These are phyloP conservation scores for Actinomucor elegans DNA, from an alignment of 371 early-diverging fungal genomes.

Conservation along the genomic window DNA sequence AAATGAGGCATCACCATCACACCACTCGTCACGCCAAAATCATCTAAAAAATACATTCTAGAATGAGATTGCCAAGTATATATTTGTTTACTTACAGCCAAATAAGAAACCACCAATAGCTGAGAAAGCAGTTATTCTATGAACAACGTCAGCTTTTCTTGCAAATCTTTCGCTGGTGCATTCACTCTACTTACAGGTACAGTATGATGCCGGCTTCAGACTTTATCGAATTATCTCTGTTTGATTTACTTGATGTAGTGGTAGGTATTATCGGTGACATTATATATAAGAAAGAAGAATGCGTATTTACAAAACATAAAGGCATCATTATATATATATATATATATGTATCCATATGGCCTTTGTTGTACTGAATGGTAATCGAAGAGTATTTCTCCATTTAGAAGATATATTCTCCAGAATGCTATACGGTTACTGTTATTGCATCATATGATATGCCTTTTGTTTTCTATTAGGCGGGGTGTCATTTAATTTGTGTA, in stretches of 20 bases:
- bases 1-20: slow-evolving; percentile 37
- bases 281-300: too few relatives aligned
- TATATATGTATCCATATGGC: too few relatives aligned
- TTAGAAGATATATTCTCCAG: too few relatives aligned
- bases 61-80: not conserved
- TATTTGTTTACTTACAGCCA: slow-evolving; percentile 25
- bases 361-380: too few relatives aligned
- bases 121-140: slow-evolving; percentile 37
- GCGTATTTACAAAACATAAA: too few relatives aligned
- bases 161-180: not conserved
- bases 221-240: slow-evolving; percentile 4
- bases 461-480: too few relatives aligned
- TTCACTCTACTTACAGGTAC: slow-evolving; percentile 20
- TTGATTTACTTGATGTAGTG: slow-evolving; percentile 3
- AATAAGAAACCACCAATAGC: slow-evolving; percentile 38
- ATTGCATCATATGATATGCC: too few relatives aligned
- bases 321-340: too few relatives aligned
- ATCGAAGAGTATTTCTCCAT: too few relatives aligned
- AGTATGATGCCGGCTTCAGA: slow-evolving; percentile 31
- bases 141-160: not conserved
- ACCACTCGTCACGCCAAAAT: slow-evolving; percentile 41
- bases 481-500: too few relatives aligned
- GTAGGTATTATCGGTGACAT: slow-evolving; percentile 9
- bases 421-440: too few relatives aligned
- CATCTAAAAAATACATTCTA: slow-evolving; percentile 15